Conservation (phyloP, 1,139 yeast species). For the Taphrina confusa region DNA sequence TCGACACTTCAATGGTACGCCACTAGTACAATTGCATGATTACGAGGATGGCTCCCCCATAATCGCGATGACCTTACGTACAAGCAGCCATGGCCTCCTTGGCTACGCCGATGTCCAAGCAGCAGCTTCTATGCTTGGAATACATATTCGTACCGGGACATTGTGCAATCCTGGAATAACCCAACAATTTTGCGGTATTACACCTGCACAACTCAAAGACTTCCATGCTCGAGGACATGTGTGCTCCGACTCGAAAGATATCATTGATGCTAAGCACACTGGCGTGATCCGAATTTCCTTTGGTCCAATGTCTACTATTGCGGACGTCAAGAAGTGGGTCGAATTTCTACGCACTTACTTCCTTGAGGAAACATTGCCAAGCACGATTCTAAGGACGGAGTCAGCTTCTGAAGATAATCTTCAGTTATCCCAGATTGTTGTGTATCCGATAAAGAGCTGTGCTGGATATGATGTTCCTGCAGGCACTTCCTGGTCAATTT, state of each 20-base stretch:
- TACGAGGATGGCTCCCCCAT: slow-evolving; percentile 47
- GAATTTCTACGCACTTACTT: slow-evolving; percentile 44
- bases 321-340: slow-evolving; percentile 43
- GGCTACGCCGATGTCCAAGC: slow-evolving; percentile 51
- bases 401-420: slow-evolving; percentile 6
- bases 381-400: not conserved
- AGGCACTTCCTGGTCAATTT: slow-evolving; percentile 45
- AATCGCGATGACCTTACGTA: slow-evolving; percentile 47
- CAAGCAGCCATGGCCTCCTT: slow-evolving; percentile 43
- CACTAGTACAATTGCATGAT: slow-evolving; percentile 39
- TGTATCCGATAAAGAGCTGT: slow-evolving; percentile 53
- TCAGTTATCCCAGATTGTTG: slow-evolving; percentile 24
- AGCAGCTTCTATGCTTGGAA: slow-evolving; percentile 44
- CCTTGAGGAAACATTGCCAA: slow-evolving; percentile 31
- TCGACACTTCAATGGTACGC: slow-evolving; percentile 43
- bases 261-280: slow-evolving; percentile 48
- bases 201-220: slow-evolving; percentile 42
- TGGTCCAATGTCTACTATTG: slow-evolving; percentile 48
- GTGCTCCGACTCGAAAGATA: slow-evolving; percentile 51
- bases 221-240: slow-evolving; percentile 48
- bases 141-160: slow-evolving; percentile 50
- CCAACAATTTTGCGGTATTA: slow-evolving; percentile 38
- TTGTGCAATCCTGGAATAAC: slow-evolving; percentile 50
- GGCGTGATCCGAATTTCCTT: slow-evolving; percentile 51
- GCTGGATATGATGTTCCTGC: slow-evolving; percentile 45